Conservation (phyloP, 331 rosid species). For the Rhamnella rubrinervis region DNA sequence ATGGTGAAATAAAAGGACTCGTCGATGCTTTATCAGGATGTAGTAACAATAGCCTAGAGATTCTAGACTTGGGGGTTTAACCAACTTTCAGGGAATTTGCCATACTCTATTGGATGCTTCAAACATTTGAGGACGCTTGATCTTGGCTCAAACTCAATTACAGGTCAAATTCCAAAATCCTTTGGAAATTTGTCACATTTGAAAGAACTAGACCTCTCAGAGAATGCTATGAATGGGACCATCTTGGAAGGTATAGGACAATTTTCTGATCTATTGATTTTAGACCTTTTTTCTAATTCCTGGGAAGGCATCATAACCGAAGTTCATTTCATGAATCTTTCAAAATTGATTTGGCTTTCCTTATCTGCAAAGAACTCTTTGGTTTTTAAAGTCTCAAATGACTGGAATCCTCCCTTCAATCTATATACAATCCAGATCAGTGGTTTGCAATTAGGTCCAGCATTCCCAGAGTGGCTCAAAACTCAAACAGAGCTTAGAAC, state of each 20-base stretch:
- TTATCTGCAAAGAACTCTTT: background rate
- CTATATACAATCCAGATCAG: background rate
- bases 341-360: background rate
- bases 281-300: background rate
- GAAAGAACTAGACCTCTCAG: background rate
- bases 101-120: background rate
- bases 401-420: slow-evolving; percentile 10
- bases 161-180: slow-evolving; percentile 2
- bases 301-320: slow-evolving; percentile 13
- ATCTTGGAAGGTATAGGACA: slow-evolving; percentile 12
- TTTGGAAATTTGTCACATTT: slow-evolving; percentile 1
- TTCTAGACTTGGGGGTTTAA: background rate
- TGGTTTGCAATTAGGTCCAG: slow-evolving; percentile 2
- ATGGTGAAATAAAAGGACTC: background rate
- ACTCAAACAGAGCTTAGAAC: background rate
- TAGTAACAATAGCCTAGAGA: background rate
- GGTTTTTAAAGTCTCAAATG: background rate
- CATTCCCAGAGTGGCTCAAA: slow-evolving; percentile 15
- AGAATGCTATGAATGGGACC: slow-evolving; percentile 1
- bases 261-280: background rate
- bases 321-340: slow-evolving; percentile 7
- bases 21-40: slow-evolving; percentile 1
- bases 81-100: slow-evolving; percentile 7
- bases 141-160: background rate
- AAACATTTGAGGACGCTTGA: background rate